Percentiles rank a stretch among this genome's conserved stretches.
Conservation (phyloP, 2,329 filamentous ascomycete genomes). For the Paraphoma chrysanthemicola region DNA sequence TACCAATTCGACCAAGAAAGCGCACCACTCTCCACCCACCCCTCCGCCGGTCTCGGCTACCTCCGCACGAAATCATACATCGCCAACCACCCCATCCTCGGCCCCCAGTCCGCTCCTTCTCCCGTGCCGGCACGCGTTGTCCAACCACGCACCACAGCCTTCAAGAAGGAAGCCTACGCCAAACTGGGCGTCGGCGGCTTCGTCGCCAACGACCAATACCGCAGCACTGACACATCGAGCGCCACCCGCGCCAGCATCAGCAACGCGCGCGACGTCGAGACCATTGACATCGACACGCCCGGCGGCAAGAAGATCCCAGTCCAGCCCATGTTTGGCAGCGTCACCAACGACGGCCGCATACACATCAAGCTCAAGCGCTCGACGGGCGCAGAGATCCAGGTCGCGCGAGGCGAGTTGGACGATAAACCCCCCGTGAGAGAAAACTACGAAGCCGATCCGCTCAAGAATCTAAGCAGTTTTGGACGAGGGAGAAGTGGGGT, state of each 20-base stretch:
- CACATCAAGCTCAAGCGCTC: constrained; percentile 34
- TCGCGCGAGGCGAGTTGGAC: constrained; percentile 33
- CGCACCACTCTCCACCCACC: constrained; percentile 65
- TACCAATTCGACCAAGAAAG: constrained; percentile 44
- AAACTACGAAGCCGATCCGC: constrained; percentile 7
- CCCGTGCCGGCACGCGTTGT: constrained; percentile 67
- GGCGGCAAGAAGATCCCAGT: constrained; percentile 63
- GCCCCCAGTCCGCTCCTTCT: constrained; percentile 60
- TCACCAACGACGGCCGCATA: constrained; percentile 39
- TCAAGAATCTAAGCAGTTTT: constrained; percentile 9
- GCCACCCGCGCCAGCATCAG: constrained; percentile 20
- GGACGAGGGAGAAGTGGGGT: constrained; percentile 19
- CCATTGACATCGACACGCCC: constrained; percentile 49
- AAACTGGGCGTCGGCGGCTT: constrained; percentile 55
- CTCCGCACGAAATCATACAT: constrained; percentile 61
- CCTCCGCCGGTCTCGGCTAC: constrained; percentile 70
- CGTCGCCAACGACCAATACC: constrained; percentile 47
- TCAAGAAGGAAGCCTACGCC: constrained; percentile 33
- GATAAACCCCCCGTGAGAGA: constrained; percentile 30
- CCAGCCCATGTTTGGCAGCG: constrained; percentile 52
- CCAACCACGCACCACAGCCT: constrained; percentile 37
- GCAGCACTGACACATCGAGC: constrained; percentile 37
- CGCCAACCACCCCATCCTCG: constrained; percentile 66
- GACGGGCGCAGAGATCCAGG: constrained; percentile 26
- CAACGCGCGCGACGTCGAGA: constrained; percentile 33